Base-by-base conservation (phyloP, 169 alveolate genomes). In the Amoebophrya sp. region DNA sequence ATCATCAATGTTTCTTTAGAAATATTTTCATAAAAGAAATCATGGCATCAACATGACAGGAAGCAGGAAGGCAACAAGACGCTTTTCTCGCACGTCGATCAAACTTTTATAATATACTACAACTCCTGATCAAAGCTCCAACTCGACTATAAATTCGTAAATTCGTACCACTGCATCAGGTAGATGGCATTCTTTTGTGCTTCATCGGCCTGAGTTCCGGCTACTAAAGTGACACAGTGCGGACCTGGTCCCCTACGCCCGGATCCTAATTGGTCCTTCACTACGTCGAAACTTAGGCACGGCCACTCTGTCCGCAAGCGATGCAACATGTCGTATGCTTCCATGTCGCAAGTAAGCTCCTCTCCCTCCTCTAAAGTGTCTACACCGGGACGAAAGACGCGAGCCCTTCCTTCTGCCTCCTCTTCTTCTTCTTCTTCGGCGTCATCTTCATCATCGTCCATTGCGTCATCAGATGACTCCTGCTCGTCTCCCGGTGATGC, bases 291-390 rank as follows among this genome's bases (percentile, higher is more conserved):
- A 24, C 93, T 55, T 23, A 93, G 93, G 38, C 95, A 93, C 41
- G 95, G 92, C 95, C 95, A 93, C 39, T 92, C 93, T 78, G 89
- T 33, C 34, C 33, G 38, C 40, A 47, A 14, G 39, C 91, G 33
- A 83, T 93, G 95, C 89, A 91, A 92, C 90, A 93, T 39, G 36
- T 91, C 93, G 92, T 93, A 93, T 34, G 93, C 93, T 33, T 54
- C 47, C 36, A 89, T 33, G 40, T 93, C 95, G 83, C 41, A 91
- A 12, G 91, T 91, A 83, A 93, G 83, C 47, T 36, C 91, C 65
- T 93, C 95, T 6, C 18, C 65, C 65, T 47, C 65, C 65, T 6
- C 65, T 6, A 47, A 18, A 12, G 6, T 18, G 65, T 47, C 65
- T 18, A 12, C 29, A 6, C 65, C 65, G 65, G 65, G 65, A 18